Percentiles rank a stretch among this genome's conserved stretches.
These are phyloP conservation scores for Symbiodinium natans DNA, from an alignment of 73 alveolate genomes.

Conservation along the genomic window DNA sequence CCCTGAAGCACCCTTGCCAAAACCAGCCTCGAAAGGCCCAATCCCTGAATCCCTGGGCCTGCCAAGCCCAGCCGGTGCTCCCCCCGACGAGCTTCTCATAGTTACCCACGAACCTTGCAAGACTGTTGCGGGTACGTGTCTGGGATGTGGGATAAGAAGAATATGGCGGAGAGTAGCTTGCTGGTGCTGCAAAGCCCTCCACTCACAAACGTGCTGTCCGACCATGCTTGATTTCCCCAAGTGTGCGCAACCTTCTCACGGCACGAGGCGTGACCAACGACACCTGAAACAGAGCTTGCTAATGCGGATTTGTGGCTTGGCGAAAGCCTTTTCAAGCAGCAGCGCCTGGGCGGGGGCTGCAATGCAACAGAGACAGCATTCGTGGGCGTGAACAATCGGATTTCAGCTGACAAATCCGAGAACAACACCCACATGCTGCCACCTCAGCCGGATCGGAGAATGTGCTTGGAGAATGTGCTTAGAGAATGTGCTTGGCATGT, in stretches of 20 bases:
- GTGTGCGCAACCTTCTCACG: too few relatives aligned
- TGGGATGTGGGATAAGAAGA: too few relatives aligned
- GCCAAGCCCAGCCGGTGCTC: constrained; percentile 14
- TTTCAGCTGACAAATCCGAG: neutral
- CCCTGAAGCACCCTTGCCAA: neutral
- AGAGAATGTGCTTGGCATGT: too few relatives aligned
- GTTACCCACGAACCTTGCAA: neutral
- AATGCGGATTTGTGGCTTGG: neutral
- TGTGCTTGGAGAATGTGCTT: too few relatives aligned
- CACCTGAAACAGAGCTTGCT: neutral
- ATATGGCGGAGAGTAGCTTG: too few relatives aligned
- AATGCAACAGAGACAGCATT: neutral
- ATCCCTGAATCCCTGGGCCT: neutral
- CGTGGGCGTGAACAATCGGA: neutral
- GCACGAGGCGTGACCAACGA: too few relatives aligned
- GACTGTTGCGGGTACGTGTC: too few relatives aligned
- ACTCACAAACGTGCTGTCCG: too few relatives aligned
- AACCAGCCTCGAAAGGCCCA: too few relatives aligned
- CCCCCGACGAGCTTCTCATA: neutral
- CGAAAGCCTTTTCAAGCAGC: constrained; percentile 83
- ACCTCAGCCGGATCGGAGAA: constrained; percentile 13
- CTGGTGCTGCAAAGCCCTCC: too few relatives aligned
- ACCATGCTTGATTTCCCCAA: too few relatives aligned
- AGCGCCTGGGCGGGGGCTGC: neutral
- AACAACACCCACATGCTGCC: constrained; percentile 47